Conservation (phyloP, 129 eudicot genomes). For the Tagetes erecta region DNA sequence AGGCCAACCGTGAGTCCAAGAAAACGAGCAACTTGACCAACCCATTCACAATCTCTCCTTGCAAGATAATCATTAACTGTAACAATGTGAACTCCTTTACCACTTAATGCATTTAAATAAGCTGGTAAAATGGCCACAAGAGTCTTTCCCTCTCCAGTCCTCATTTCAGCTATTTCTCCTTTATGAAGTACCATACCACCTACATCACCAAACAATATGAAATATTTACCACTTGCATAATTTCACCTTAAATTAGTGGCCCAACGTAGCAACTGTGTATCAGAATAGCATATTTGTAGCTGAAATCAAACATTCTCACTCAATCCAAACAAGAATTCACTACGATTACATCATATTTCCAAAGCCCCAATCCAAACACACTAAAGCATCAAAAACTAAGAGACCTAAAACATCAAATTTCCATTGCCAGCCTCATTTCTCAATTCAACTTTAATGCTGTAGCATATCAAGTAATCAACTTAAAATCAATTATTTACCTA, state of each 20-base stretch:
- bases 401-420: neutral
- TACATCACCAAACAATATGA: slow-evolving; percentile 24
- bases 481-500: slow-evolving; percentile 43
- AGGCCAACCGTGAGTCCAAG: slow-evolving; percentile 98
- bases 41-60: slow-evolving; percentile 99
- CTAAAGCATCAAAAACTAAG: neutral
- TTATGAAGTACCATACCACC: slow-evolving; percentile 99
- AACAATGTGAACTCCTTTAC: slow-evolving; percentile 93
- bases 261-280: neutral
- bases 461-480: neutral
- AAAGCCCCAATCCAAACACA: neutral
- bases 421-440: neutral
- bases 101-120: slow-evolving; percentile 85
- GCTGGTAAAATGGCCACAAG: slow-evolving; percentile 98
- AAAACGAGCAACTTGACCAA: slow-evolving; percentile 99
- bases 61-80: slow-evolving; percentile 98
- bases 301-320: slow-evolving; percentile 19
- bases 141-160: slow-evolving; percentile 99
- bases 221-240: neutral
- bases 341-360: neutral
- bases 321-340: neutral
- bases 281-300: slow-evolving; percentile 7
- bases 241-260: neutral
- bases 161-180: slow-evolving; percentile 99
- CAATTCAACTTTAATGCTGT: slow-evolving; percentile 1